phyloP scores from a whole-genome alignment of 805 yeast species.

The Blastobotrys robertii region DNA sequence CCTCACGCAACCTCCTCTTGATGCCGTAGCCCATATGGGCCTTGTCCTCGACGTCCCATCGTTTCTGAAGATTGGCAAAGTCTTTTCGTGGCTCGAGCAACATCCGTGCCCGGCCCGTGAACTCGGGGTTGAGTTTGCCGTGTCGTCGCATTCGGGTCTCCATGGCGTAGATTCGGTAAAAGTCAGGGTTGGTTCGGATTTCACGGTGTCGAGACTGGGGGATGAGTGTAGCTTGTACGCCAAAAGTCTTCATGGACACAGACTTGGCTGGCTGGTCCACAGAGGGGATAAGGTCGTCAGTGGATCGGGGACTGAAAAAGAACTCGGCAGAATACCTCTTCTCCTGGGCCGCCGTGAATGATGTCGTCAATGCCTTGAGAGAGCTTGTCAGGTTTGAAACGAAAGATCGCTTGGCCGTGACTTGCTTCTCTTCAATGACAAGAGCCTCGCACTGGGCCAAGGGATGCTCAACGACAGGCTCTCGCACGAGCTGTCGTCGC shows the following conservation, averaged over 20 bases:
- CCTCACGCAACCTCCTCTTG: background rate
- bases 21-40: conserved; percentile 4
- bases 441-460: background rate
- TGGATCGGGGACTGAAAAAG: conserved; percentile 18
- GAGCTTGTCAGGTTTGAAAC: conserved; percentile 19
- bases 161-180: conserved; percentile 26
- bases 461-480: conserved; percentile 1
- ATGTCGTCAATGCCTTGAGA: conserved; percentile 17
- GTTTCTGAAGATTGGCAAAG: background rate
- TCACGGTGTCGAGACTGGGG: conserved; percentile 25
- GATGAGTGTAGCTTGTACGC: conserved; percentile 21
- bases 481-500: too few species aligned
- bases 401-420: conserved; percentile 6
- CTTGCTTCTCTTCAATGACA: background rate
- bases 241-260: conserved; percentile 23
- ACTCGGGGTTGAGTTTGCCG: conserved; percentile 26
- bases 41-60: background rate
- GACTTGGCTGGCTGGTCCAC: conserved; percentile 5
- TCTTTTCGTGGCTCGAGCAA: conserved; percentile 22
- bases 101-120: conserved; percentile 26
- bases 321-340: conserved; percentile 13
- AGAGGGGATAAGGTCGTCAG: conserved; percentile 17
- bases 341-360: conserved; percentile 18
- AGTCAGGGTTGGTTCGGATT: conserved; percentile 26
- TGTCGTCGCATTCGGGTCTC: conserved; percentile 26